Conservation (phyloP, 768 basidiomycete genomes). For the Pulveroboletus sp. region DNA sequence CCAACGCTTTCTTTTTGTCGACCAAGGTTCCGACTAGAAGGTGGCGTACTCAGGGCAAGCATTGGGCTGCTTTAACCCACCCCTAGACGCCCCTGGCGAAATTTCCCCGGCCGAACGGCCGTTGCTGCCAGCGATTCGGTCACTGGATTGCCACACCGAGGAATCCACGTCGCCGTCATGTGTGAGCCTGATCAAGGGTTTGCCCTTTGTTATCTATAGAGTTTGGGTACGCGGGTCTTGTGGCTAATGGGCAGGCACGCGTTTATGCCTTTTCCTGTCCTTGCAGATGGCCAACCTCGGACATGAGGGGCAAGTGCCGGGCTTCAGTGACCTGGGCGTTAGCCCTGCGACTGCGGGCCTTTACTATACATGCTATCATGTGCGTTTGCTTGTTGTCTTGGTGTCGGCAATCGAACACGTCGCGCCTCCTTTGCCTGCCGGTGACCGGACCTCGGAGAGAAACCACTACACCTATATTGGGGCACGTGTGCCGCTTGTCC, state of each 20-base stretch:
- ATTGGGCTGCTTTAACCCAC: slow-evolving; percentile 3
- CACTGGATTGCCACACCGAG: slow-evolving; percentile 2
- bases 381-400: slow-evolving; percentile 1
- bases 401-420: slow-evolving; percentile 5
- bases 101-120: slow-evolving; percentile 11
- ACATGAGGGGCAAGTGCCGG: slow-evolving; percentile 12
- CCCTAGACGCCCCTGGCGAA: slow-evolving; percentile 16
- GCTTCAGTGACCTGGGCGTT: slow-evolving; percentile 3
- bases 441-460: slow-evolving; percentile 11
- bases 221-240: slow-evolving; percentile 4
- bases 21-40: slow-evolving; percentile 14
- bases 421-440: slow-evolving; percentile 7
- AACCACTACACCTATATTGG: background rate
- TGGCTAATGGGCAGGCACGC: slow-evolving; percentile 15
- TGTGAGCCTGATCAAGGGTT: slow-evolving; percentile 8
- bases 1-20: slow-evolving; percentile 9
- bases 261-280: slow-evolving; percentile 7
- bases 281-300: background rate
- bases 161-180: slow-evolving; percentile 5
- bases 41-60: slow-evolving; percentile 23
- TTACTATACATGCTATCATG: slow-evolving; percentile 18
- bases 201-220: slow-evolving; percentile 10
- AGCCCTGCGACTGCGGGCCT: background rate
- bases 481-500: slow-evolving; percentile 2
- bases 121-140: slow-evolving; percentile 5